Base-by-base conservation (phyloP, 73 alveolate species). In the Paramecium octaurelia region DNA sequence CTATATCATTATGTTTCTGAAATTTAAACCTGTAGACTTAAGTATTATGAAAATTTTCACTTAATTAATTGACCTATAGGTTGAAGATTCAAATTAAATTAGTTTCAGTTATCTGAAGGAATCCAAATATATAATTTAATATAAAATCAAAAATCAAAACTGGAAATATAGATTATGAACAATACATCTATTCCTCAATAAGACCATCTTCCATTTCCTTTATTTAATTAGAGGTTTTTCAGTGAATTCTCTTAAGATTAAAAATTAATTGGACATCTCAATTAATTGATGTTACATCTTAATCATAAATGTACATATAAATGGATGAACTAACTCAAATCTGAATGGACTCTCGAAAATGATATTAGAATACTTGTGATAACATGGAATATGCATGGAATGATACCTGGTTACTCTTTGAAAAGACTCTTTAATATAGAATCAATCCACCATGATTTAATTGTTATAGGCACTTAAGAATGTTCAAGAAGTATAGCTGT, bases 391-490 rank as follows among this genome's bases (percentile, higher is more conserved):
- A 91, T 96, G 95, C 96, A 95, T 76, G 98, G 97, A 16, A 86
- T 93, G 88, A 89, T 88, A 71, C 96, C 97, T n/a, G 75, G 58
- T 12, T 92, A 80, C 6, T 71, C 85, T 2, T 57, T 95, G 10
- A 83, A 91, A 11, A 80, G 93, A 14, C 95, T 96, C 6, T 85
- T 96, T 3, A 59, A 95, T 85, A 68, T 95, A 12, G 91, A 76
- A 68, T 92, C 91, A 11, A 64, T 95, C 11, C 57, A 58, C 16
- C 99, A 97, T 93, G 98, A 98, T 93, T 85, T 98, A 40, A 95
- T 94, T 57, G 97, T 96, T 7, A 92, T 98, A 10, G 97, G 97
- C 11, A 95, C 99, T 4, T 95, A 98, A 94, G 99, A 98, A 92
- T 98, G 99, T 92, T 71, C 94, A 36, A 95, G 98, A 75, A 92